Evolutionary conservation across 306 rosid genomes (phyloP).

Genomic region (Pyrus communis): DNA sequence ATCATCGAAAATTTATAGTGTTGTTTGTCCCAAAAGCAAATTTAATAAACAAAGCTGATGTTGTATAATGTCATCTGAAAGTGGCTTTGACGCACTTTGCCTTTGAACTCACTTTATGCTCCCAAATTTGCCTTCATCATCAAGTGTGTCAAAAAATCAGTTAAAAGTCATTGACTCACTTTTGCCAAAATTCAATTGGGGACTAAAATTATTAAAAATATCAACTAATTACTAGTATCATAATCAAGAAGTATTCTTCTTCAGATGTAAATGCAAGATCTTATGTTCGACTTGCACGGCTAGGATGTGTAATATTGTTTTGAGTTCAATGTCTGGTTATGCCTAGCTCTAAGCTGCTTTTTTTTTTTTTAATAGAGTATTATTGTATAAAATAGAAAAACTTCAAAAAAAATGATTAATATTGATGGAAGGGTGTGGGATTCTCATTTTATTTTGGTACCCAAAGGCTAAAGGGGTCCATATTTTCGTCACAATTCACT

Average conservation of each 20-base stretch:
- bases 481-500: background rate
- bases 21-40: too few species aligned
- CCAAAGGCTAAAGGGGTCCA: background rate
- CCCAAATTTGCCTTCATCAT: too few species aligned
- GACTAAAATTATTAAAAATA: too few species aligned
- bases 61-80: too few species aligned
- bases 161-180: background rate
- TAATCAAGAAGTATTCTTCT: fast-evolving
- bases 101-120: too few species aligned
- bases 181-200: too few species aligned
- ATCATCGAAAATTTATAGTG: too few species aligned
- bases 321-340: background rate
- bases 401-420: background rate
- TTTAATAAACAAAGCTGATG: too few species aligned
- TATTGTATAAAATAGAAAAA: background rate
- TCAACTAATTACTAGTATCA: too few species aligned
- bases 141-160: background rate
- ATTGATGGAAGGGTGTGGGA: background rate
- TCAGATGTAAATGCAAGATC: too few species aligned
- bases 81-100: too few species aligned
- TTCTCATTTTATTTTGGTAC: background rate
- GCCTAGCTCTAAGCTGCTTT: background rate
- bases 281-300: too few species aligned
- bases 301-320: background rate
- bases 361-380: background rate